Percentiles rank a stretch among this genome's conserved stretches.
Evolutionary conservation across 2,329 filamentous ascomycete species (phyloP).

Genomic region (Aspergillus awamori): DNA sequence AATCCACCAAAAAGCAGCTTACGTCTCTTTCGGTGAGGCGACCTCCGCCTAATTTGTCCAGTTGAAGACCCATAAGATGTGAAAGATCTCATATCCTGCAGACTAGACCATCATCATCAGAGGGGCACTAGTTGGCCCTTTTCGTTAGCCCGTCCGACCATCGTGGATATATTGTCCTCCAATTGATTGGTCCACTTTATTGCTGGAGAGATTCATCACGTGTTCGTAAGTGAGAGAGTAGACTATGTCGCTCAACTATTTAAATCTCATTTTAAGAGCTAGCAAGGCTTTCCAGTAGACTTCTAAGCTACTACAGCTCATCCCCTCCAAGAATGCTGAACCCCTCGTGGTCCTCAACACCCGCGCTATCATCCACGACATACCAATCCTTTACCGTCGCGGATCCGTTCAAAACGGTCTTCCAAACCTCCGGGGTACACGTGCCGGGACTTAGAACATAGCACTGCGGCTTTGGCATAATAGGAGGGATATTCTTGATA

Average conservation of each 20-base stretch:
- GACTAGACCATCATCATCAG: too few species aligned
- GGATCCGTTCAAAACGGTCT: neutral
- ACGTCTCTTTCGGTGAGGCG: too few species aligned
- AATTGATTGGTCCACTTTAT: too few species aligned
- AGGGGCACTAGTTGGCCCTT: too few species aligned
- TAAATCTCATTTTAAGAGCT: neutral
- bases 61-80: too few species aligned
- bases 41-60: too few species aligned
- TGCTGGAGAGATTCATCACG: too few species aligned
- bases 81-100: too few species aligned
- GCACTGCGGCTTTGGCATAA: neutral
- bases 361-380: neutral
- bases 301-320: neutral
- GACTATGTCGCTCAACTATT: neutral
- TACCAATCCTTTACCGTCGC: conserved; percentile 3
- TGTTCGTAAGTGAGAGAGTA: neutral
- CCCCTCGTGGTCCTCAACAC: neutral
- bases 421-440: neutral
- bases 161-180: too few species aligned
- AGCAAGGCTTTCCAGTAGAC: neutral
- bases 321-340: neutral
- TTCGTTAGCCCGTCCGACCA: too few species aligned
- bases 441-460: conserved; percentile 1
- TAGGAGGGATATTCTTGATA: neutral
- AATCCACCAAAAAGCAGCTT: too few species aligned